Base-by-base conservation (phyloP, 2,329 filamentous ascomycete genomes). In the Aspergillus carbonarius region DNA sequence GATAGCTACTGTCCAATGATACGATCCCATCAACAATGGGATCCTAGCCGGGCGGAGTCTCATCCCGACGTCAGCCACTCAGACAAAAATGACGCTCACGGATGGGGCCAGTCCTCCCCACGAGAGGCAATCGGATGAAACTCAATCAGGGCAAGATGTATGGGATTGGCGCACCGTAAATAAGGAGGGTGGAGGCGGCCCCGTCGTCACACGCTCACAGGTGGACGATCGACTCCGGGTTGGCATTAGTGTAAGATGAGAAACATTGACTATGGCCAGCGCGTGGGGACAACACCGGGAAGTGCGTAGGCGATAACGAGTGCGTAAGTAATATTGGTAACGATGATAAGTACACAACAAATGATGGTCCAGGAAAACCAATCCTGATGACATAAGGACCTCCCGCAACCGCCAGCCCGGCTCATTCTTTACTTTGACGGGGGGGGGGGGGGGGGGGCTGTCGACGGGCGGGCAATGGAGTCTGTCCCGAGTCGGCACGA, bases 71-170 rank as follows among this genome's bases (percentile, higher is more conserved):
- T 47, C 47, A 40, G 54, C 65, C 60, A 66, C 30, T 64, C 54
- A 64, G 40, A 61, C 9, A 46, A 63, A 59, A 66, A 67, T 66
- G 56, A 60, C 63, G 58, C 60, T 60, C 59, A 34, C 46, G 46
- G 56, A 60, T 57, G 59, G 54, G 51, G 56, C 44, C 35, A 52
- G 46, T 4, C 25, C 58, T 63, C 60, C 44, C 57, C 55, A 59
- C 59, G 55, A 64, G 63, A 64, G 53, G 54, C 53, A 57, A 55
- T 55, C 55, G 63, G 37, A 62, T 57, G 61, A 63, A 64, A 64
- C 61, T 64, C 63, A 64, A 61, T 64, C 63, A 61, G 46, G 55
- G 34, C 53, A 17, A 59, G 48, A 42, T 55, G 32, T 37, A 53
- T 51, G 46, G 57, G 61, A 61, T 61, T 60, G 54, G 59, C 48